phyloP scores from a whole-genome alignment of 2,329 filamentous ascomycete genomes.

The Colletotrichum truncatum region DNA sequence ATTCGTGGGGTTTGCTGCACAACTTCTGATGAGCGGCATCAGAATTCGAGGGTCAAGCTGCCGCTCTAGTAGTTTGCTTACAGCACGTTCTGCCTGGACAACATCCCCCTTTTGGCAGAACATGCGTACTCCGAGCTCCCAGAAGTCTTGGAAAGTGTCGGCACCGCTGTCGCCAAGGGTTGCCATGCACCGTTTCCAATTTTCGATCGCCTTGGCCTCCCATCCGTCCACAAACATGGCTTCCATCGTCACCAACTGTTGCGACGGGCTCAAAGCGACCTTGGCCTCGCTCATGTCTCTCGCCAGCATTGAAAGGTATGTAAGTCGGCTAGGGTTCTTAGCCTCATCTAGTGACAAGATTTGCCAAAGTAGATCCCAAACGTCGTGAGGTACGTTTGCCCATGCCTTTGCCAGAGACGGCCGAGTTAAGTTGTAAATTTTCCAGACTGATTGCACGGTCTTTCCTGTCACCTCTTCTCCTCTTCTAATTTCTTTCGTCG shows the following conservation, averaged over 20 bases:
- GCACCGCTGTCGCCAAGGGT: slow-evolving; percentile 57
- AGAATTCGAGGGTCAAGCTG: slow-evolving; percentile 64
- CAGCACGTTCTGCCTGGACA: slow-evolving; percentile 66
- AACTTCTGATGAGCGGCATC: slow-evolving; percentile 75
- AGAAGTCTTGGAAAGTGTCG: slow-evolving; percentile 63
- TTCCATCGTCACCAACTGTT: slow-evolving; percentile 75
- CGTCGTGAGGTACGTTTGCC: slow-evolving; percentile 64
- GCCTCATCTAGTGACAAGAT: slow-evolving; percentile 62
- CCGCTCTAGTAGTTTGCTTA: slow-evolving; percentile 61
- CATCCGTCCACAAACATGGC: slow-evolving; percentile 72
- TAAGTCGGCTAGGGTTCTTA: slow-evolving; percentile 63
- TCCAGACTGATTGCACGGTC: slow-evolving; percentile 55
- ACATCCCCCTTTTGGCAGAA: slow-evolving; percentile 65
- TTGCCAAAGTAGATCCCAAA: slow-evolving; percentile 75
- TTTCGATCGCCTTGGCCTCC: slow-evolving; percentile 66
- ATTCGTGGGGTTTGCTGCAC: slow-evolving; percentile 60
- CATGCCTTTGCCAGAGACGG: slow-evolving; percentile 54
- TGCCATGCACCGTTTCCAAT: slow-evolving; percentile 68
- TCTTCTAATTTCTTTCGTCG: slow-evolving; percentile 39
- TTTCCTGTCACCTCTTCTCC: slow-evolving; percentile 36
- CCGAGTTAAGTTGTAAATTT: slow-evolving; percentile 57
- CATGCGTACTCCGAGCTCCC: slow-evolving; percentile 73
- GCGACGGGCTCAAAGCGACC: slow-evolving; percentile 60
- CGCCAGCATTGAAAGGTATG: slow-evolving; percentile 68
- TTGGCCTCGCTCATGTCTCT: slow-evolving; percentile 73